phyloP scores from a whole-genome alignment of 495 filamentous ascomycete species.

The Penicillium waksmanii region DNA sequence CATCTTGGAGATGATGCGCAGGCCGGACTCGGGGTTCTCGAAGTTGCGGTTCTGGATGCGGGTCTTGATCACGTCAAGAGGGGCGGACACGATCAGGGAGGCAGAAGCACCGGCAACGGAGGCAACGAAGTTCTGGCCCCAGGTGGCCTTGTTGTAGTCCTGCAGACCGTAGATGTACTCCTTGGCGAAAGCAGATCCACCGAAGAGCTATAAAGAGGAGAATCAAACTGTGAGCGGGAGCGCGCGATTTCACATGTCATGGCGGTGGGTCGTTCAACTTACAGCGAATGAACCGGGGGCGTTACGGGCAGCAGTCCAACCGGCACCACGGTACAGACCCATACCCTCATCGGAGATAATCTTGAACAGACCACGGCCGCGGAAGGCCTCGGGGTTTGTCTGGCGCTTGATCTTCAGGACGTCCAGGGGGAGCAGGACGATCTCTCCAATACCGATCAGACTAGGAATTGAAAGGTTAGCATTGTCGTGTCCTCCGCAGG shows the following conservation, averaged over 20 bases:
- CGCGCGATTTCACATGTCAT: slow-evolving; percentile 11
- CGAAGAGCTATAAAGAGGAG: slow-evolving; percentile 73
- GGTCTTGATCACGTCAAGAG: slow-evolving; percentile 98
- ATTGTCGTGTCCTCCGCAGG: background rate
- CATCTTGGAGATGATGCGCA: slow-evolving; percentile 91
- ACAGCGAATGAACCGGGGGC: slow-evolving; percentile 97
- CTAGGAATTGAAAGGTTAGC: slow-evolving; percentile 38
- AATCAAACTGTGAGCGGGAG: no score
- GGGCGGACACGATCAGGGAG: slow-evolving; percentile 89
- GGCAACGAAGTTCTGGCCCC: slow-evolving; percentile 96
- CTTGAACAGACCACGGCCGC: slow-evolving; percentile 85
- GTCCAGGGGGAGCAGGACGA: slow-evolving; percentile 91
- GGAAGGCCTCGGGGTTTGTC: slow-evolving; percentile 98
- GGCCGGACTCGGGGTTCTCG: slow-evolving; percentile 92
- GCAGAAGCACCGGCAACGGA: slow-evolving; percentile 93
- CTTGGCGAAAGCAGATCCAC: slow-evolving; percentile 97
- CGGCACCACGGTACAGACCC: slow-evolving; percentile 92
- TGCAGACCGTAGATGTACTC: slow-evolving; percentile 84
- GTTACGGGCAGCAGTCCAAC: slow-evolving; percentile 97
- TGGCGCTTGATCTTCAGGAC: slow-evolving; percentile 99
- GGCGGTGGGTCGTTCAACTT: slow-evolving; percentile 39
- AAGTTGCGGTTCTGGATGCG: slow-evolving; percentile 99
- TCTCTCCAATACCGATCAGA: slow-evolving; percentile 95
- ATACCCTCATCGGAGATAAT: slow-evolving; percentile 95
- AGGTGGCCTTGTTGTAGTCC: slow-evolving; percentile 95